Conservation (phyloP, 352 stramenopile genomes). For the Pelagophyceae sp. region DNA sequence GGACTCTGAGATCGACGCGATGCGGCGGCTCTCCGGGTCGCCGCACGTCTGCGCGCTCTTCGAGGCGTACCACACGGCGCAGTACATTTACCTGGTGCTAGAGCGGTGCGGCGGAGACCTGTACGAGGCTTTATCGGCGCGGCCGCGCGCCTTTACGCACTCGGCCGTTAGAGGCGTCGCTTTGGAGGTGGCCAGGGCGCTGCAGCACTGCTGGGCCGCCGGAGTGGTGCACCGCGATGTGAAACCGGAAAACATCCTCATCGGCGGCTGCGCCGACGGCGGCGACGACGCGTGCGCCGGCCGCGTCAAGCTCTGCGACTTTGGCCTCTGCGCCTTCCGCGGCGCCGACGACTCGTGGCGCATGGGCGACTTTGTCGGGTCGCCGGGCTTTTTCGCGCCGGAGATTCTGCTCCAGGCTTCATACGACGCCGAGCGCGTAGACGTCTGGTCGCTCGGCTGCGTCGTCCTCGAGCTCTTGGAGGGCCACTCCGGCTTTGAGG, state of each 20-base stretch:
- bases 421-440: constrained; percentile 57
- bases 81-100: background rate
- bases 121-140: background rate
- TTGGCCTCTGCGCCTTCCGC: constrained; percentile 16
- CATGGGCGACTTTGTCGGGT: constrained; percentile 57
- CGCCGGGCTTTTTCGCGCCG: constrained; percentile 54
- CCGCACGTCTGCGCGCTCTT: constrained; percentile 5
- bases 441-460: constrained; percentile 69
- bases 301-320: constrained; percentile 9
- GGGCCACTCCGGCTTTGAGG: constrained; percentile 25
- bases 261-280: constrained; percentile 29
- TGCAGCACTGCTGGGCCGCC: background rate
- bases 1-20: background rate
- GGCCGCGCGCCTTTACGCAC: background rate
- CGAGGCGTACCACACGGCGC: background rate
- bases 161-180: background rate
- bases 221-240: constrained; percentile 78
- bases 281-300: background rate
- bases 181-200: background rate
- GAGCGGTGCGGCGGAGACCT: constrained; percentile 1
- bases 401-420: constrained; percentile 50
- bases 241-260: constrained; percentile 93
- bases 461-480: constrained; percentile 66
- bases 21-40: background rate
- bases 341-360: too few relatives aligned